phyloP scores from a whole-genome alignment of 768 basidiomycete species.

The Suillus sp. region DNA sequence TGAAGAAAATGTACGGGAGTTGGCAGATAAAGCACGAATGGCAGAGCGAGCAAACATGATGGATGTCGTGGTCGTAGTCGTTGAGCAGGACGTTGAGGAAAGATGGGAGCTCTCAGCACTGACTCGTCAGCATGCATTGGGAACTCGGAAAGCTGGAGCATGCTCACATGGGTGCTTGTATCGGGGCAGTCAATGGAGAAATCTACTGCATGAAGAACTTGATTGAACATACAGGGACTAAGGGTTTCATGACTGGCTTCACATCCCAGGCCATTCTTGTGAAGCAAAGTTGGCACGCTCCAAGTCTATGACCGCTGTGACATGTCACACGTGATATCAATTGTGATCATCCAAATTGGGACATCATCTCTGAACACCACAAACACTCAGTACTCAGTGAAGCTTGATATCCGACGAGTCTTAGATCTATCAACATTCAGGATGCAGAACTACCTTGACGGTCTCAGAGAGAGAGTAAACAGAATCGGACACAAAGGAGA shows the following conservation, averaged over 20 bases:
- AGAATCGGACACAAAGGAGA: no score
- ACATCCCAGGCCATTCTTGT: slow-evolving; percentile 65
- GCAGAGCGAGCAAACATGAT: slow-evolving; percentile 71
- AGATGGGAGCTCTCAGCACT: background rate
- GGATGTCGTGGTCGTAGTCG: slow-evolving; percentile 23
- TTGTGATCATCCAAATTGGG: no score
- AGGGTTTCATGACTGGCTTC: slow-evolving; percentile 77
- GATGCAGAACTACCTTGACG: no score
- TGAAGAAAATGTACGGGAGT: slow-evolving; percentile 74
- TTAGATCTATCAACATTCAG: no score
- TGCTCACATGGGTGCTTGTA: slow-evolving; percentile 78
- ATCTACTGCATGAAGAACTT: slow-evolving; percentile 17
- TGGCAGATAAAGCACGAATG: slow-evolving; percentile 54
- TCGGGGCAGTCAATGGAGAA: background rate
- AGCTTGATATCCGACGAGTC: no score
- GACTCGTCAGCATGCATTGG: slow-evolving; percentile 23
- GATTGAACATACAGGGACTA: slow-evolving; percentile 70
- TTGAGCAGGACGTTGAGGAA: slow-evolving; percentile 6
- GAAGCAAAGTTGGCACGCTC: slow-evolving; percentile 37
- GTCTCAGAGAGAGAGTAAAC: no score
- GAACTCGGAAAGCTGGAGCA: slow-evolving; percentile 14
- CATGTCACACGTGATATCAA: no score
- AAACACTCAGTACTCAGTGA: no score
- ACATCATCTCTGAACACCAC: no score
- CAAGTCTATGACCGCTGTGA: no score